A percentile compares a stretch with the other conserved stretches of the same genome.
phyloP scores from a whole-genome alignment of 2,329 filamentous ascomycete species.

The Aspergillus pseudotamarii region DNA sequence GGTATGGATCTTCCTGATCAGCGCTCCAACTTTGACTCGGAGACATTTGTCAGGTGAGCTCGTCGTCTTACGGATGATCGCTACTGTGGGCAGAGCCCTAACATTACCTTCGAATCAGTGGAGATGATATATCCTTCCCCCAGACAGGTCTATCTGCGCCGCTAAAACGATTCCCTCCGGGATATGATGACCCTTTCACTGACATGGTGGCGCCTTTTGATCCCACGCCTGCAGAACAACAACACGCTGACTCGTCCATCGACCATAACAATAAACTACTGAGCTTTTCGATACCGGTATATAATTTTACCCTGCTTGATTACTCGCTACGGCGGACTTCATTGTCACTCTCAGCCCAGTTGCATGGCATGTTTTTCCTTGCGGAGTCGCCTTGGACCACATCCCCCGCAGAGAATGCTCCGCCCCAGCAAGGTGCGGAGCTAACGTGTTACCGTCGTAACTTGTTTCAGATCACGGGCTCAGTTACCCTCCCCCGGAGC shows the following conservation, averaged over 20 bases:
- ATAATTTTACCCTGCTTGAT: constrained; percentile 64
- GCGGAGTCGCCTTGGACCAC: constrained; percentile 66
- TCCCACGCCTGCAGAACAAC: constrained; percentile 47
- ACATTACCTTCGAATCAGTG: constrained; percentile 35
- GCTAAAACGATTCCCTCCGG: constrained; percentile 54
- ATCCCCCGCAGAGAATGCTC: constrained; percentile 56
- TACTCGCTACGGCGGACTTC: constrained; percentile 60
- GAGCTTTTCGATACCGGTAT: constrained; percentile 68
- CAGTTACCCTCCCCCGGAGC: constrained; percentile 76
- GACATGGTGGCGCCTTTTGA: constrained; percentile 53
- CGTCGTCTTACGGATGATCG: neutral
- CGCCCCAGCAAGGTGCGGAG: constrained; percentile 62
- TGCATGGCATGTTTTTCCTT: constrained; percentile 71
- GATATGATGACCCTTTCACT: constrained; percentile 55
- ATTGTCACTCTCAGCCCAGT: constrained; percentile 62
- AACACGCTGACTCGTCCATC: constrained; percentile 58
- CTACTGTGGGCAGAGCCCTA: neutral
- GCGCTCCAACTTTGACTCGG: constrained; percentile 62
- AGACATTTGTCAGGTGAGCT: constrained; percentile 61
- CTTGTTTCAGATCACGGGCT: constrained; percentile 93
- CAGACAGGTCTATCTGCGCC: constrained; percentile 42
- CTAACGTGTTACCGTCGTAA: constrained; percentile 95
- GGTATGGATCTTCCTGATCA: constrained; percentile 60
- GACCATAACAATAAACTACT: constrained; percentile 71
- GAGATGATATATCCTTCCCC: constrained; percentile 56